Conservation (phyloP, 108 stramenopile genomes). For the Nitzschia sp. region DNA sequence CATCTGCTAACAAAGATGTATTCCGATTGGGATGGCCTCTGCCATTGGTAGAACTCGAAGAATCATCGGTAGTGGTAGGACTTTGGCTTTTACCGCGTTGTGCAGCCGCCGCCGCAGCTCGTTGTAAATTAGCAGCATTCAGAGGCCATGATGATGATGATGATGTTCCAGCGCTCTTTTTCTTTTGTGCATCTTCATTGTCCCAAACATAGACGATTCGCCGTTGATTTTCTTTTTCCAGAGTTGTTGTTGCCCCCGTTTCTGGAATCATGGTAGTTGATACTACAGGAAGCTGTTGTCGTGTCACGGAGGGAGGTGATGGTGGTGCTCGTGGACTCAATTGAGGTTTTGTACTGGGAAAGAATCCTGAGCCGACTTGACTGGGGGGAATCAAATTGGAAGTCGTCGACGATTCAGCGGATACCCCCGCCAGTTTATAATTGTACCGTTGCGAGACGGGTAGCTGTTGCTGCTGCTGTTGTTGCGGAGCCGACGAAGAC, state of each 20-base stretch:
- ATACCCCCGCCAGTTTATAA: not conserved
- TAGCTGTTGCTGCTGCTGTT: not conserved
- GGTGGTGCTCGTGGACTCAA: slow-evolving; percentile 22
- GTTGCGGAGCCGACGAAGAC: not conserved
- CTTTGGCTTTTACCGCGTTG: no score
- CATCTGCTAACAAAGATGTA: slow-evolving; percentile 9
- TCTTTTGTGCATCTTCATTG: not conserved
- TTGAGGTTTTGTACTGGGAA: slow-evolving; percentile 34
- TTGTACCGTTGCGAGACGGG: no score
- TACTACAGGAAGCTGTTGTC: not conserved
- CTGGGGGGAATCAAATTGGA: not conserved
- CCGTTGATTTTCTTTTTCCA: slow-evolving; percentile 7
- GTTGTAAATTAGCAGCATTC: slow-evolving; percentile 11
- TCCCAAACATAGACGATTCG: slow-evolving; percentile 12
- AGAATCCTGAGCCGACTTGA: slow-evolving; percentile 20
- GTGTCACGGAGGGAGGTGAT: slow-evolving; percentile 7
- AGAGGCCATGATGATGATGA: no score
- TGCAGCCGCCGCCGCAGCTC: no score
- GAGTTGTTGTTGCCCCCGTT: not conserved
- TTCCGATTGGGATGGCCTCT: not conserved
- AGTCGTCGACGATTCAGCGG: not conserved
- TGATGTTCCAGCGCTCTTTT: not conserved
- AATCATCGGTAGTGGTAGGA: not conserved
- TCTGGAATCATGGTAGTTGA: slow-evolving; percentile 1
- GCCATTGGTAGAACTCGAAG: not conserved